Base-by-base conservation (phyloP, 208 protist species). In the Leishmania martiniquensis region DNA sequence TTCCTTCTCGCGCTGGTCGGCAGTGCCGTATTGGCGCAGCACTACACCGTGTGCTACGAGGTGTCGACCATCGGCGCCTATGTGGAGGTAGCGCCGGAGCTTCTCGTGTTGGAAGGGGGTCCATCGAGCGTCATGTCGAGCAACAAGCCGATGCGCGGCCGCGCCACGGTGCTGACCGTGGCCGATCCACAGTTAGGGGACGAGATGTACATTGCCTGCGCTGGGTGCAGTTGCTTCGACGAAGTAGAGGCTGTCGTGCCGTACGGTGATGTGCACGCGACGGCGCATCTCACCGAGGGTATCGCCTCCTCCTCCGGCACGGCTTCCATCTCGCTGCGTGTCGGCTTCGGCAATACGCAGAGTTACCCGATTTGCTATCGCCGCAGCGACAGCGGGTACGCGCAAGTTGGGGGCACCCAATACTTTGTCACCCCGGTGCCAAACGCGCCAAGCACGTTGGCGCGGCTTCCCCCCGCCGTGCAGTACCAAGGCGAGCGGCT, bases 81-180 rank as follows among this genome's bases (percentile, higher is more conserved):
- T 77, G 87, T 84, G 1, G 84, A 84, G 57, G 92, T 97, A 69
- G 45, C 52, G 4, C 77, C 83, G 22, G 32, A 67, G 67, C 78
- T 98, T 39, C 54, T 51, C 4, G 90, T 98, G 25, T 73, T 86
- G 22, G 49, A 90, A 1, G 90, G 90, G 62, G 91, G 91, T 12
- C 91, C 93, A 45, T 72, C 84, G 4, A 73, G 65, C 4, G 91
- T 91, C 34, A 17, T 76, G 25, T 87, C 90, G 20, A 95, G 84
- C 76, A 98, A 98, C 83, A 91, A 81, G n/a, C 91, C 91, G 42
- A 98, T 98, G 93, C 76, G 72, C 15, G 90, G 90, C 25, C 92
- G 95, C 45, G 87, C 95, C 12, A 94, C 89, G 29, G 84, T 85
- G 34, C 68, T 97, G 51, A 83, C 74, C 13, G 88, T 97, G 75